These are phyloP conservation scores for Pseudognaphalium luteoalbum DNA, from an alignment of 129 eudicot genomes.

Conservation along the genomic window DNA sequence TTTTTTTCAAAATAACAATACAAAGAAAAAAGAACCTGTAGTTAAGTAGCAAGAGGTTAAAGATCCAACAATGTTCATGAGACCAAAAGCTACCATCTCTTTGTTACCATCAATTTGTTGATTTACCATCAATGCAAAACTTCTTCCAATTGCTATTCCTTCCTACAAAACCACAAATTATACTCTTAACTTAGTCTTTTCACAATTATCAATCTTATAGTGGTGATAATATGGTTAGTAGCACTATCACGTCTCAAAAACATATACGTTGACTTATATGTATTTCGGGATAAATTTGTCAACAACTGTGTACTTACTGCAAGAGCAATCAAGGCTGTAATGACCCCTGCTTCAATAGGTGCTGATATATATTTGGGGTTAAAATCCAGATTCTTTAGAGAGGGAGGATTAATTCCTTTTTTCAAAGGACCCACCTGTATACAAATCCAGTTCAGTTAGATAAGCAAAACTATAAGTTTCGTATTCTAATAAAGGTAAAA, in stretches of 20 bases:
- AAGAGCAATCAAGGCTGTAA: constrained; percentile 74
- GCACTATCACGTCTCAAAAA: neutral
- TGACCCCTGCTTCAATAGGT: constrained; percentile 69
- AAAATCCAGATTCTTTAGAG: constrained; percentile 53
- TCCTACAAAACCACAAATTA: constrained; percentile 43
- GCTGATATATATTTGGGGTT: constrained; percentile 60
- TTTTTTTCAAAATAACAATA: neutral
- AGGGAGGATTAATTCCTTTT: constrained; percentile 72
- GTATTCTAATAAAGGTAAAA: neutral
- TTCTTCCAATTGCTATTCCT: constrained; percentile 97
- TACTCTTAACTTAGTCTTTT: neutral
- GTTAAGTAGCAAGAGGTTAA: constrained; percentile 91
- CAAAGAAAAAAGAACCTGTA: constrained; percentile 49
- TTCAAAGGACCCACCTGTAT: constrained; percentile 64
- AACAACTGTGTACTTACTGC: constrained; percentile 52
- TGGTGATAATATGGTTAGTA: neutral
- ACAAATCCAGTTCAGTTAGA: neutral
- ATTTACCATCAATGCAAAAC: constrained; percentile 73
- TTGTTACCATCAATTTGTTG: constrained; percentile 89
- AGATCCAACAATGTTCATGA: constrained; percentile 97
- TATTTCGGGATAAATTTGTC: neutral
- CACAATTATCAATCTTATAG: no score
- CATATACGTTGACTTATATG: neutral
- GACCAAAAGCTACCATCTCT: constrained; percentile 94
- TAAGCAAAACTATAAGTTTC: no score